Conservation (phyloP, 768 basidiomycete species). For the Lactarius tabidus region DNA sequence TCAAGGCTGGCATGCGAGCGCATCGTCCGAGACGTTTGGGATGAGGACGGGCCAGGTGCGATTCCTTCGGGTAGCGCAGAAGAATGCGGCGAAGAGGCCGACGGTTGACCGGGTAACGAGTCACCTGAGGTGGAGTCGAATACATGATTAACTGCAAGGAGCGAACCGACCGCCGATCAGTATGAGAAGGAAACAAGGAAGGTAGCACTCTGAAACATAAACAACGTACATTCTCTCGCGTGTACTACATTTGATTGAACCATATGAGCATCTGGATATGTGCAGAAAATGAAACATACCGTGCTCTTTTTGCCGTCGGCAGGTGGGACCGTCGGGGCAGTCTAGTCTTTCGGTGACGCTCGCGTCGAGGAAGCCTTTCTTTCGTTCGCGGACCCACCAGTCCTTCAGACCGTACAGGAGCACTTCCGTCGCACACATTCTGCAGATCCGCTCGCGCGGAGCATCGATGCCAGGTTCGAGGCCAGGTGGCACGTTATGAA, state of each 20-base stretch:
- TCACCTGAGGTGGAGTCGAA: slow-evolving; percentile 24
- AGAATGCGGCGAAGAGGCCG: background rate
- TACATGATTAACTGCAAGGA: slow-evolving; percentile 33
- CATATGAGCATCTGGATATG: slow-evolving; percentile 1
- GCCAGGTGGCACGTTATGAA: slow-evolving; percentile 55
- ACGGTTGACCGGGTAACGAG: background rate
- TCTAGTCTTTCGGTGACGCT: slow-evolving; percentile 56
- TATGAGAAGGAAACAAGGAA: background rate
- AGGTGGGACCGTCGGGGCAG: slow-evolving; percentile 59
- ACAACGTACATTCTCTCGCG: slow-evolving; percentile 66
- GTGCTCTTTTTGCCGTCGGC: slow-evolving; percentile 59
- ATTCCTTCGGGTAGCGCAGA: slow-evolving; percentile 2
- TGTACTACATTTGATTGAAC: slow-evolving; percentile 45
- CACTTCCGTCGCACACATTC: slow-evolving; percentile 70
- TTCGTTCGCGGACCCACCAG: slow-evolving; percentile 81
- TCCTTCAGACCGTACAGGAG: slow-evolving; percentile 71
- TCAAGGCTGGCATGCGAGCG: slow-evolving; percentile 19
- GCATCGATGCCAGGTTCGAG: slow-evolving; percentile 53
- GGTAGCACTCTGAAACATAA: no score
- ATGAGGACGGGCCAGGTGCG: background rate
- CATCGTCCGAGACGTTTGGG: slow-evolving; percentile 3
- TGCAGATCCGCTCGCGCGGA: slow-evolving; percentile 60
- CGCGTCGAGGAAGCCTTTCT: slow-evolving; percentile 60
- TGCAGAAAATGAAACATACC: slow-evolving; percentile 41
- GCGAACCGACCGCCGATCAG: background rate